Evolutionary conservation across 1,284 basidiomycete species (phyloP).

Genomic region (Cryptococcus floricola): DNA sequence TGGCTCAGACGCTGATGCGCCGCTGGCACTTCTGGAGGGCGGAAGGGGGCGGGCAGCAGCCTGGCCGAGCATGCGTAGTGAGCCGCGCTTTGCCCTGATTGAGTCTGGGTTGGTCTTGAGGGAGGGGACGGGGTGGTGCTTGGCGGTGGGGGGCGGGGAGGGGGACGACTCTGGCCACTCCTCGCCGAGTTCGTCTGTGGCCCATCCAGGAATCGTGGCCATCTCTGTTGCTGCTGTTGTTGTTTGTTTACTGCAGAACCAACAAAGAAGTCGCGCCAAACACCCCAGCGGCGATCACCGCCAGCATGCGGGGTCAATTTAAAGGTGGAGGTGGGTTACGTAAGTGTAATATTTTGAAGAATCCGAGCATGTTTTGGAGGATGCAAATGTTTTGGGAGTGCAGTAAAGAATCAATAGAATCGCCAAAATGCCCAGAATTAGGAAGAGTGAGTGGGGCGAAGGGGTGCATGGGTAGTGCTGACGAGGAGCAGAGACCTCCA

Average conservation of each 20-base stretch:
- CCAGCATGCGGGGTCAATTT: not conserved
- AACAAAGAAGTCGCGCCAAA: slow-evolving; percentile 19
- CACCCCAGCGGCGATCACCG: not conserved
- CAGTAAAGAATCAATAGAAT: not conserved
- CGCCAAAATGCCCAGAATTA: slow-evolving; percentile 64
- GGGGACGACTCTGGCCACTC: slow-evolving; percentile 64
- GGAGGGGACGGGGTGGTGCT: slow-evolving; percentile 30
- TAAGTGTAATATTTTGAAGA: slow-evolving; percentile 16
- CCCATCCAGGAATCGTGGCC: slow-evolving; percentile 59
- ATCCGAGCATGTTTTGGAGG: not conserved
- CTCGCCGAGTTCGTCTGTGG: slow-evolving; percentile 70
- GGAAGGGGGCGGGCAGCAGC: slow-evolving; percentile 35
- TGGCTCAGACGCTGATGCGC: not conserved
- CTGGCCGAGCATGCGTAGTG: slow-evolving; percentile 35
- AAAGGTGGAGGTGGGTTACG: slow-evolving; percentile 3
- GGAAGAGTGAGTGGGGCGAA: slow-evolving; percentile 59
- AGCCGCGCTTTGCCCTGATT: slow-evolving; percentile 37
- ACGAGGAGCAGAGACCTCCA: slow-evolving; percentile 68
- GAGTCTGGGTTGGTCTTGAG: slow-evolving; percentile 32
- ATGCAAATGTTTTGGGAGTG: not conserved
- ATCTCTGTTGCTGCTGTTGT: slow-evolving; percentile 17
- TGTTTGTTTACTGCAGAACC: slow-evolving; percentile 4
- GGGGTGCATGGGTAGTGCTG: not conserved
- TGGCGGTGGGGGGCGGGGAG: slow-evolving; percentile 51
- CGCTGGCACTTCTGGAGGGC: slow-evolving; percentile 15